Evolutionary conservation across 495 filamentous ascomycete species (phyloP).

Genomic region (Penicillium diatomitis): DNA sequence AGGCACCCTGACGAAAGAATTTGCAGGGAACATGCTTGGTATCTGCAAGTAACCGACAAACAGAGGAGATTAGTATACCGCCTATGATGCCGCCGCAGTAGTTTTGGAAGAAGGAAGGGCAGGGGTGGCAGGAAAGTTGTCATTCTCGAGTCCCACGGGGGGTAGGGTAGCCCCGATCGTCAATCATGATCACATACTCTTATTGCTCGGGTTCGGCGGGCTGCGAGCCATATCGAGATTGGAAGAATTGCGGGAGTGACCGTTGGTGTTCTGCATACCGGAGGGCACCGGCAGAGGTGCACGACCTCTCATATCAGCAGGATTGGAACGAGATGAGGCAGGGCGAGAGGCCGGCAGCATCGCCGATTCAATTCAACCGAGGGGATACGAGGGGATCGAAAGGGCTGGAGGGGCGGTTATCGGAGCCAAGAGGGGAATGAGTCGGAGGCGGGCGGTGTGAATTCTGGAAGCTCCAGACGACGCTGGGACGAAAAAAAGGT

Average conservation of each 20-base stretch:
- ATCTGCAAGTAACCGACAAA: slow-evolving; percentile 43
- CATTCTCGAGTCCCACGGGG: too few species aligned
- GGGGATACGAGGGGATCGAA: slow-evolving; percentile 11
- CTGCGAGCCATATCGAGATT: slow-evolving; percentile 53
- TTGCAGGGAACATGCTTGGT: slow-evolving; percentile 98
- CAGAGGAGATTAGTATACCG: neutral
- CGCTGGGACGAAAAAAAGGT: neutral
- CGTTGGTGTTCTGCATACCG: slow-evolving; percentile 27
- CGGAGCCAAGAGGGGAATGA: neutral
- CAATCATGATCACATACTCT: slow-evolving; percentile 47
- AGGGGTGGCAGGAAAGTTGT: neutral
- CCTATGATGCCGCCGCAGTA: too few species aligned
- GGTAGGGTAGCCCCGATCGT: too few species aligned
- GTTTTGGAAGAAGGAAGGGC: neutral
- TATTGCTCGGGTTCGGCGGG: slow-evolving; percentile 61
- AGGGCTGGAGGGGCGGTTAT: slow-evolving; percentile 5
- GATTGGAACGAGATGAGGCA: slow-evolving; percentile 15
- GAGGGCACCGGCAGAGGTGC: slow-evolving; percentile 33
- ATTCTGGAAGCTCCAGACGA: neutral
- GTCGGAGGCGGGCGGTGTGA: neutral
- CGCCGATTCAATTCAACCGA: slow-evolving; percentile 7
- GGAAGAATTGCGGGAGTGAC: slow-evolving; percentile 38
- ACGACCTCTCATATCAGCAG: slow-evolving; percentile 37
- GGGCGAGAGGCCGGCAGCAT: slow-evolving; percentile 20
- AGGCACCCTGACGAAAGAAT: slow-evolving; percentile 93